A percentile compares a stretch with the other conserved stretches of the same genome.
These are phyloP conservation scores for Vanrija sp. DNA, from an alignment of 1,284 basidiomycete genomes.

Conservation along the genomic window DNA sequence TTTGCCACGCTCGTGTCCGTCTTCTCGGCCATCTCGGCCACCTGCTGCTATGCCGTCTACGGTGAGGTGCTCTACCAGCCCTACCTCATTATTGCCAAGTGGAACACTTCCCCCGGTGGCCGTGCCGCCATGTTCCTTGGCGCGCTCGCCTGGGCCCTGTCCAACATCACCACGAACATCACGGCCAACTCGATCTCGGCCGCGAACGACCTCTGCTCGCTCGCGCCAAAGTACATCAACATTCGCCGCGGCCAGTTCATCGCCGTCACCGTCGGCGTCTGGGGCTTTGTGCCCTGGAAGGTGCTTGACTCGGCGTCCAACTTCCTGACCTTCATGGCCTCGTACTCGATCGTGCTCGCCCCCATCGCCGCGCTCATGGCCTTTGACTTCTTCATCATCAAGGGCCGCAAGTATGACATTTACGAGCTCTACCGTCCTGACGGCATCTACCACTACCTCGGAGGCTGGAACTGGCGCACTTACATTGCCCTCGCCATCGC, in stretches of 20 bases:
- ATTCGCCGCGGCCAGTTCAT: conserved; percentile 70
- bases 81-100: conserved; percentile 27
- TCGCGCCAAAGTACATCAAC: conserved; percentile 59
- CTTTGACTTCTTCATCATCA: conserved; percentile 41
- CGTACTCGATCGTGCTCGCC: conserved; percentile 44
- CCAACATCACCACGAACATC: conserved; percentile 70
- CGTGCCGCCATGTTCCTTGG: conserved; percentile 71
- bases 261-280: conserved; percentile 68
- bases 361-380: conserved; percentile 45
- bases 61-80: conserved; percentile 49
- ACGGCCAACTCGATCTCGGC: conserved; percentile 65
- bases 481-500: conserved; percentile 31
- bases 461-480: conserved; percentile 44
- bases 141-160: conserved; percentile 62
- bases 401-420: conserved; percentile 32
- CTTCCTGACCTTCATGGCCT: conserved; percentile 44
- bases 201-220: conserved; percentile 70
- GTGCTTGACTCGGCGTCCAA: conserved; percentile 40
- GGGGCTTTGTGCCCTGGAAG: conserved; percentile 52
- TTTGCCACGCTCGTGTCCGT: conserved; percentile 40
- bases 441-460: conserved; percentile 44
- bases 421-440: conserved; percentile 44
- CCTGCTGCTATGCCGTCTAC: conserved; percentile 49
- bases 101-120: conserved; percentile 12
- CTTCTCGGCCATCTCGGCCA: conserved; percentile 29